These are phyloP conservation scores for Kurtzmaniella cleridarum DNA, from an alignment of 805 yeast species.

Conservation along the genomic window DNA sequence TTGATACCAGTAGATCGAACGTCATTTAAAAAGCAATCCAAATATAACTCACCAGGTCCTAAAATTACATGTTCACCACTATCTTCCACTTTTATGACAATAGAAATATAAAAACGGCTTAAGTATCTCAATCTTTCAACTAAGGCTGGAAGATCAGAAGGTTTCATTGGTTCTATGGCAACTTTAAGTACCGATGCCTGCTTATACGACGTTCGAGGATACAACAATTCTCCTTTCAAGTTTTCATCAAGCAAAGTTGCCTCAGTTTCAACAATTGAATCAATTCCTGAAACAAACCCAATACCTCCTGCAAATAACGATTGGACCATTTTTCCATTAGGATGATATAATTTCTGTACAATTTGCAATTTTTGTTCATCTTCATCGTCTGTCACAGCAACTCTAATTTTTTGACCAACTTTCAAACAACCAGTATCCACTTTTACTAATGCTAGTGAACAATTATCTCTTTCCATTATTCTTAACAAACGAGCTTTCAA, in stretches of 20 bases:
- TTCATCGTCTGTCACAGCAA: slow-evolving; percentile 55
- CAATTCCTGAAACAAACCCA: slow-evolving; percentile 63
- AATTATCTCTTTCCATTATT: slow-evolving; percentile 48
- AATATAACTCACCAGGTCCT: slow-evolving; percentile 83
- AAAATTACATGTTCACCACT: slow-evolving; percentile 79
- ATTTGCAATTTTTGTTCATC: slow-evolving; percentile 46
- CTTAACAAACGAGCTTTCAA: slow-evolving; percentile 38
- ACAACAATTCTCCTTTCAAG: slow-evolving; percentile 8
- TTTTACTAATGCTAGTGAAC: slow-evolving; percentile 55
- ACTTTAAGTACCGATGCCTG: slow-evolving; percentile 65
- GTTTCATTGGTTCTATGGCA: slow-evolving; percentile 76
- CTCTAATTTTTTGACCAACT: slow-evolving; percentile 41
- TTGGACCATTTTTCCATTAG: slow-evolving; percentile 62
- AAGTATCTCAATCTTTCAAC: slow-evolving; percentile 63
- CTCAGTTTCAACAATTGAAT: slow-evolving; percentile 48
- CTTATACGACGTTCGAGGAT: slow-evolving; percentile 40
- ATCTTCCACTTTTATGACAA: slow-evolving; percentile 70
- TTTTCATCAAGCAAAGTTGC: slow-evolving; percentile 47
- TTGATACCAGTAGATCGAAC: slow-evolving; percentile 61
- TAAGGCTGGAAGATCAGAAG: slow-evolving; percentile 72
- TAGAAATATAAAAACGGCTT: slow-evolving; percentile 59
- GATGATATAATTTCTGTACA: slow-evolving; percentile 42
- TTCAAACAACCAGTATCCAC: slow-evolving; percentile 56
- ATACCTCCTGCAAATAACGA: slow-evolving; percentile 61
- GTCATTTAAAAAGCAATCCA: slow-evolving; percentile 81